phyloP scores from a whole-genome alignment of 805 yeast species.

The Saccharomycopsis microspora region DNA sequence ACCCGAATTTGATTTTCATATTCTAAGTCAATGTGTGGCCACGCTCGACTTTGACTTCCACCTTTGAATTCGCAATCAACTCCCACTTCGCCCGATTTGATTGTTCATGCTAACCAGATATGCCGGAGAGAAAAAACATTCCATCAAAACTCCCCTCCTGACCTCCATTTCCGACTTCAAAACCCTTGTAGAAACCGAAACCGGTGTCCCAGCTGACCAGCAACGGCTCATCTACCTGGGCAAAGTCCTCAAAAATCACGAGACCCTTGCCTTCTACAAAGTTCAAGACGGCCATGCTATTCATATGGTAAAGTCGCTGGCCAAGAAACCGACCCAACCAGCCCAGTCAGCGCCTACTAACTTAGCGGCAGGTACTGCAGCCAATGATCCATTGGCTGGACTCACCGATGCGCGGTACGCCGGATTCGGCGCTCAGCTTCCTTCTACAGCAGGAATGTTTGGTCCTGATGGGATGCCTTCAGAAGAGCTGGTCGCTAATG shows the following conservation, averaged over 20 bases:
- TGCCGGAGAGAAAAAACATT: constrained; percentile 72
- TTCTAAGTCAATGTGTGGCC: no score
- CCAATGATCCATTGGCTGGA: constrained; percentile 84
- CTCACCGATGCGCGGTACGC: constrained; percentile 94
- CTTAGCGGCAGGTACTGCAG: constrained; percentile 78
- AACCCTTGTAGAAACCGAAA: constrained; percentile 42
- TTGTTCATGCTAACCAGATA: constrained; percentile 2
- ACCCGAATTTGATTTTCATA: no score
- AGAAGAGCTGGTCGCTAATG: constrained; percentile 59
- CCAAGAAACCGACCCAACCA: constrained; percentile 25
- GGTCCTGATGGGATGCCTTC: constrained; percentile 88
- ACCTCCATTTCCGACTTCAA: constrained; percentile 62
- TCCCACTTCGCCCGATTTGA: no score
- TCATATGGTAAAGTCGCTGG: constrained; percentile 81
- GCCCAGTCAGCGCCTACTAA: constrained; percentile 44
- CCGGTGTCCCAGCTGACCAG: constrained; percentile 61
- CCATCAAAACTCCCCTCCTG: constrained; percentile 41
- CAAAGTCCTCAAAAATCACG: constrained; percentile 78
- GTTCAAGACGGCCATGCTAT: constrained; percentile 79
- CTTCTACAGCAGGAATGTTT: constrained; percentile 67
- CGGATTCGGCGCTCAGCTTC: constrained; percentile 74
- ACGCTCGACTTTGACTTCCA: no score
- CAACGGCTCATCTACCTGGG: constrained; percentile 93
- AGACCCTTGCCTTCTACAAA: constrained; percentile 64
- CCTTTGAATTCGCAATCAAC: no score